Evolutionary conservation across 345 rosid species (phyloP), one percentile per base, ranked within the genome.

Genomic region (Mangifera indica): DNA sequence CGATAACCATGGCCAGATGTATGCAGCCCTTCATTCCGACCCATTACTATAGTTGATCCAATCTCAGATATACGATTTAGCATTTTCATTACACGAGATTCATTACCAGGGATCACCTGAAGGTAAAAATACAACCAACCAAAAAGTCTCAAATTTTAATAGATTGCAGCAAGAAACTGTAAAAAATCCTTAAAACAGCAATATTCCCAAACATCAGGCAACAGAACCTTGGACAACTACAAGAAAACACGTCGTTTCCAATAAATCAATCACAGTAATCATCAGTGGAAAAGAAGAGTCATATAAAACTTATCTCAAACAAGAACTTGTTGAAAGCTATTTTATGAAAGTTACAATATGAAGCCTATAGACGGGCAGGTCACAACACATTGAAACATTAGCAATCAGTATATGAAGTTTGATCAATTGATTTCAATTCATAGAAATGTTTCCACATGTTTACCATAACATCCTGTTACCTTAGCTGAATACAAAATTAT

Each of bases 1-100:
- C 99, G 98, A 83, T 95, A 92, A 66, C 81, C 99, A 78, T 95
- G 99, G 44, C 99, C 99, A 76, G 99, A 92, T 74, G 98, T 90
- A 79, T 95, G 99, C 75, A 95, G 86, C 83, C 86, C 77, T 64
- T 88, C 93, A 74, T 89, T 88, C 81, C 74, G 89, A 63, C 99
- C 99, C 96, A 89, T 95, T 66, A 95, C 86, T 65, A 95, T 84
- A 60, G 81, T 81, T 76, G 99, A 92, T 26, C 99, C 99, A 64
- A 95, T 89, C 58, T 92, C 99, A 54, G 99, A 72, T 82, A 95
- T 79, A 71, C 99, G 97, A 63, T 95, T 95, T 83, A 95, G 81
- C 99, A 95, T 95, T 76, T 92, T 88, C 98, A 92, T 95, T 48
- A 95, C 99, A 60, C 97, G 84, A 72, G 99, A 84, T 81, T 95